Evolutionary conservation across 2,329 filamentous ascomycete species (phyloP), one percentile per base, ranked within the genome.

Genomic region (Colletotrichum graminicola): DNA sequence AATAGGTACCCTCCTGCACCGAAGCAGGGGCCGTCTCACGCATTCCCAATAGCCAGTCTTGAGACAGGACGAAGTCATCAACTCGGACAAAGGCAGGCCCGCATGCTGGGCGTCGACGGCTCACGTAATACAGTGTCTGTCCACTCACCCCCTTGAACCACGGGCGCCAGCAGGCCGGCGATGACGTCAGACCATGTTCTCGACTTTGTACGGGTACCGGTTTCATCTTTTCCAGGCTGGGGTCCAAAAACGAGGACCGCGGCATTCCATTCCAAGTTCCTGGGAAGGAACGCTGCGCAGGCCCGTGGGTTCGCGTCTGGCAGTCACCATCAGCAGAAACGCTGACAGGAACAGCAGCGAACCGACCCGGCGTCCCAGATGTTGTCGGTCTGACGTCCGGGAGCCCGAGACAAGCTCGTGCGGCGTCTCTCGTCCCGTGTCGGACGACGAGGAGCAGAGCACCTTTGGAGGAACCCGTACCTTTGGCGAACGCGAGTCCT

Each of bases 251-350:
- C 8, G 29, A 54, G 51, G 51, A 36, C 63, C 57, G 61, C 63
- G 63, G 51, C 67, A 67, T 71, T 51, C 67, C 63, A 45, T 62
- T 43, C 67, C 63, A 52, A 63, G 60, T 71, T 56, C 67, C 64
- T 71, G 63, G 63, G 51, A 67, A 57, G 18, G 56, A n/a, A 39
- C 36, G 32, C 45, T 62, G 57, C 67, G 64, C 67, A 45, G 63
- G 63, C 43, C 63, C 56, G 63, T 62, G 67, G 34, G 51, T 23
- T 36, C 32, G 41, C 26, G 56, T 43, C 18, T 34, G 51, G 39
- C 45, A 66, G 39, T 45, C 43, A 55, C 47, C 34, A 55, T 67
- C 56, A 67, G 63, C 57, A 67, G 63, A 71, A 71, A 71, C 67
- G 49, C 57, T 67, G 57, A 71, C 57, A 71, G 63, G 63, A 71